Evolutionary conservation across 805 yeast genomes (phyloP), one percentile per base, ranked within the genome.

Genomic region (Maudiozyma turicensis): DNA sequence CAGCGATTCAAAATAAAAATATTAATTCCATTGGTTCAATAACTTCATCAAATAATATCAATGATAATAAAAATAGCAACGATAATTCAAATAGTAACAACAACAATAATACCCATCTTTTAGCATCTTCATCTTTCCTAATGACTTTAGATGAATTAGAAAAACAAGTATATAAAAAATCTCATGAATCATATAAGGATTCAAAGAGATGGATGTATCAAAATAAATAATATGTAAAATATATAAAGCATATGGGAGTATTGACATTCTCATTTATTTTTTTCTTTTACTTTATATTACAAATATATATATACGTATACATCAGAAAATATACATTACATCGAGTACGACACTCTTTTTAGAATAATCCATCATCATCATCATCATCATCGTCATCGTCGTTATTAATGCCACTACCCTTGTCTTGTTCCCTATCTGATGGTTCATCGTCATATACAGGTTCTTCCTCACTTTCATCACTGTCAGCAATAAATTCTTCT

Each of bases 121-220:
- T 13, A 31, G 20, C 32, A 40, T 35, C 40, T 8, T 43, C 45
- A n/a, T 26, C 42, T 20, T 85, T 89, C 56, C 57, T 86, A 43
- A 71, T 76, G 50, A 79, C 82, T 5, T 68, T 89, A 52, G 97
- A 89, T 60, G 87, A 82, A 58, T 82, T 78, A 61, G 97, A 89
- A 58, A 82, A 78, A 62, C 66, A 64, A 34, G 58, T 85, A 26
- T 84, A 76, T 64, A 76, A 72, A 50, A 57, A 62, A 11, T 73
- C 87, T 2, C 75, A 79, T 50, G 79, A 73, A 47, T 73, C 79
- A 46, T 70, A 70, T 49, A 72, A 69, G 48, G 73, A 73, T 34
- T 58, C 69, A 50, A 71, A 67, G 51, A 64, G 55, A 40, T 77
- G 81, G 81, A 48, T 61, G 54, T 46, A 35, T 29, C 41, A 53